Base-by-base conservation (phyloP, 306 rosid genomes). In the Rosa rugosa region DNA sequence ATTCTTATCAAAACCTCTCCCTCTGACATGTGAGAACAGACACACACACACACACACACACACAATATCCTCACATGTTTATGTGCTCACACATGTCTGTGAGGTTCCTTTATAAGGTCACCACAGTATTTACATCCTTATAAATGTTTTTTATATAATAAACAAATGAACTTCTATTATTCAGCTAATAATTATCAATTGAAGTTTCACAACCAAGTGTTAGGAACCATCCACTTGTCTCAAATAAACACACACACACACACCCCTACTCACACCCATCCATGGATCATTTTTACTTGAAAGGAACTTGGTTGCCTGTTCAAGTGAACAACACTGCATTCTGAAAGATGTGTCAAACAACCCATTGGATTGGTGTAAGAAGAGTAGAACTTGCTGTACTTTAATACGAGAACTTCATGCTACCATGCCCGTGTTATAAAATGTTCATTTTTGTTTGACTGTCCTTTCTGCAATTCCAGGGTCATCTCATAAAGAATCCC, bases 401-500 rank as follows among this genome's bases (percentile, higher is more conserved):
- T 59, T 75, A 74, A 44, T 66, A 59, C 46, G 10, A 38, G 23
- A 14, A 69, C 49, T 31, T 62, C 20, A 36, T 59, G 66, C 44
- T 62, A 22, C 70, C 31, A 62, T 17, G 54, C 57, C 25, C 50
- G 2, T 70, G 47, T 38, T 20, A 18, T 45, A 22, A 27, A 25
- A 60, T n/a, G 9, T 71, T 20, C 49, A 47, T 60, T 31, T 23
- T 68, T n/a, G 53, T 67, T 82, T 84, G 77, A 75, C 67, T 70
- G 47, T 41, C 74, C 76, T 57, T 80, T 79, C 85, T 57, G 41
- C 46, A 65, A 77, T 49, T 82, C 71, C 69, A 94, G 98, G 98
- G 98, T 20, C 98, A 94, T 82, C 94, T 94, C 72, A 84, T 94
- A 87, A 94, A 94, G 85, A 94, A 94, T 81, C 98, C 98, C 50